Evolutionary conservation across 345 rosid species (phyloP).

Genomic region (Pistacia atlantica): DNA sequence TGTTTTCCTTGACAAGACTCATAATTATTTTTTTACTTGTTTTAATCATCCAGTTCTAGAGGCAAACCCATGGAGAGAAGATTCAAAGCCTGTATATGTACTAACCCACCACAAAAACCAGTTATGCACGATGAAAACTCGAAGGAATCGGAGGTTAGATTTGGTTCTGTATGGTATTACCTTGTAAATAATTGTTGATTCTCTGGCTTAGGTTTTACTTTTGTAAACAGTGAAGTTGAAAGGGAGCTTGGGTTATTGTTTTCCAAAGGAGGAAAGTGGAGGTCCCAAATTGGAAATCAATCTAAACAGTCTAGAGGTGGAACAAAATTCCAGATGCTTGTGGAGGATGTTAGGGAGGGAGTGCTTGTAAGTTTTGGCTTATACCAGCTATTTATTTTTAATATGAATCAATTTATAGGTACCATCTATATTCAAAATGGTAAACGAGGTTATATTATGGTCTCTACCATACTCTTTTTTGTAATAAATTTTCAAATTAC

Average conservation of each 20-base stretch:
- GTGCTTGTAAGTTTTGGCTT: conserved; percentile 62
- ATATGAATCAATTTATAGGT: background rate
- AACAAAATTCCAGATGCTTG: conserved; percentile 87
- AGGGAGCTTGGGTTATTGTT: conserved; percentile 84
- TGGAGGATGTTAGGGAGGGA: conserved; percentile 91
- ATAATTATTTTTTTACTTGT: background rate
- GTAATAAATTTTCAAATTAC: background rate
- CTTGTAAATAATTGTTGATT: conserved; percentile 13
- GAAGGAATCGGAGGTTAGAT: conserved; percentile 78
- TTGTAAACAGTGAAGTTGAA: conserved; percentile 77
- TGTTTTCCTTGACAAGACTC: background rate
- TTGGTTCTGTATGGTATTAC: conserved; percentile 9
- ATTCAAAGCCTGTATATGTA: conserved; percentile 83
- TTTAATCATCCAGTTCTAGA: conserved; percentile 66
- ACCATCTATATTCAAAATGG: background rate
- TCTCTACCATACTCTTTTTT: background rate
- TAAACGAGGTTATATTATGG: background rate
- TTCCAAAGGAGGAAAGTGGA: conserved; percentile 61
- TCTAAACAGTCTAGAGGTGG: conserved; percentile 58
- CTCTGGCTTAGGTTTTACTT: conserved; percentile 13
- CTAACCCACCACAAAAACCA: conserved; percentile 81
- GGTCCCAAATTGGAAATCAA: conserved; percentile 52
- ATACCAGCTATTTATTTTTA: background rate
- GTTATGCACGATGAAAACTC: conserved; percentile 90
- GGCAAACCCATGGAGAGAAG: conserved; percentile 93